Percentiles rank a stretch among this genome's conserved stretches.
Conservation (phyloP, 192 early-diverging fungal species). For the Pilaira anomala region DNA sequence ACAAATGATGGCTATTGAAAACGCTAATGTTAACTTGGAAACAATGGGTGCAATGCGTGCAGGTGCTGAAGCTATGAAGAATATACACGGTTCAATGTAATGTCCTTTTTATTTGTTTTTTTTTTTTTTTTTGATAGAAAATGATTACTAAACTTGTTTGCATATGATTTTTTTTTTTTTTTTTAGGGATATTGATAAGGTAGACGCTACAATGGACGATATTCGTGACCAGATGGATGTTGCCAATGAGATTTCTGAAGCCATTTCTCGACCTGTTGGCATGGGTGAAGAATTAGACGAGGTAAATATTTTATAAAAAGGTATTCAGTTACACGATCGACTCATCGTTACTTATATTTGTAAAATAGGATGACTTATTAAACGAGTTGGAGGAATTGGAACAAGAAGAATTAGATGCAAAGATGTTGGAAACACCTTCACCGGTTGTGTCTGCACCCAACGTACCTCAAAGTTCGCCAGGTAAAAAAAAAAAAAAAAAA, state of each 20-base stretch:
- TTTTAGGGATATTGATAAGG: conserved; percentile 84
- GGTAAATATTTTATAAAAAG: conserved; percentile 27
- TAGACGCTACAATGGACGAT: conserved; percentile 94
- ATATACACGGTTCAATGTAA: conserved; percentile 85
- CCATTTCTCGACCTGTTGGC: conserved; percentile 84
- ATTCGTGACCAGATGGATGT: conserved; percentile 97
- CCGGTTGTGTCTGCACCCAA: conserved; percentile 63
- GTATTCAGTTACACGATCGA: neutral
- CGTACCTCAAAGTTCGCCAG: conserved; percentile 60
- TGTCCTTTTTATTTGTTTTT: conserved; percentile 18
- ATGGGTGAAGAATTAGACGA: conserved; percentile 92
- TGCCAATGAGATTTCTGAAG: conserved; percentile 91
- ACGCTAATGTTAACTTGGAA: conserved; percentile 92
- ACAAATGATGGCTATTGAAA: conserved; percentile 95
- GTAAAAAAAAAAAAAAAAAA: conserved; percentile 38
- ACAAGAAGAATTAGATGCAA: conserved; percentile 86
- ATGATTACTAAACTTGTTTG: neutral
- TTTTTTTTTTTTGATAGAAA: neutral
- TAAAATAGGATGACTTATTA: conserved; percentile 66
- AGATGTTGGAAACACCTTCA: conserved; percentile 71
- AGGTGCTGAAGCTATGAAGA: conserved; percentile 91
- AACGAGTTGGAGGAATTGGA: conserved; percentile 90
- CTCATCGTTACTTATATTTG: neutral
- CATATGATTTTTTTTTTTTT: neutral
- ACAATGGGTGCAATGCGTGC: conserved; percentile 93